Conservation (phyloP, 352 stramenopile genomes). For the Pythium apleroticum region DNA sequence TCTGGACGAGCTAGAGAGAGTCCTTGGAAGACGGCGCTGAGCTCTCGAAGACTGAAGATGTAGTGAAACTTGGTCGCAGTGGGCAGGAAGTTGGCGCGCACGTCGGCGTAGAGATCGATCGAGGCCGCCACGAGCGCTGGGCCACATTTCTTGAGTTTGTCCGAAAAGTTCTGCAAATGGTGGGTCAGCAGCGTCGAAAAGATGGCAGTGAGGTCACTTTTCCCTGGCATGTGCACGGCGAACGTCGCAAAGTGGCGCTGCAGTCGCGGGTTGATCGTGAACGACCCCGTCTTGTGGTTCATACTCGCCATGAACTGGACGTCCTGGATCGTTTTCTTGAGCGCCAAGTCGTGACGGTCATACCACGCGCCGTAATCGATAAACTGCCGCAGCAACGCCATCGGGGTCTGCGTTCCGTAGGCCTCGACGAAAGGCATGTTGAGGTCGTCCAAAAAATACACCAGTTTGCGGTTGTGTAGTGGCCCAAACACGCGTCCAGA, state of each 20-base stretch:
- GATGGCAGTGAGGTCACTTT: constrained; percentile 64
- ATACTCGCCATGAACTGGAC: constrained; percentile 87
- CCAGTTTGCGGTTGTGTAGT: constrained; percentile 68
- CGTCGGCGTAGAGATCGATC: constrained; percentile 78
- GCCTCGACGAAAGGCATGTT: constrained; percentile 88
- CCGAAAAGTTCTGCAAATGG: constrained; percentile 70
- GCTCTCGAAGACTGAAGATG: constrained; percentile 91
- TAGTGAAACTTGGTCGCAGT: constrained; percentile 94
- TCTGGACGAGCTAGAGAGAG: constrained; percentile 69
- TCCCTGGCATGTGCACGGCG: constrained; percentile 62
- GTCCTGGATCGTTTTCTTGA: constrained; percentile 90
- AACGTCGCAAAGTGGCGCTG: constrained; percentile 90
- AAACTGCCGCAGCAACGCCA: constrained; percentile 88
- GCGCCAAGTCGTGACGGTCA: constrained; percentile 80
- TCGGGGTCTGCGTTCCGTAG: constrained; percentile 89
- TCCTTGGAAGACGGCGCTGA: constrained; percentile 87
- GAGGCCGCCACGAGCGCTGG: constrained; percentile 72
- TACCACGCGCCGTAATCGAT: constrained; percentile 93
- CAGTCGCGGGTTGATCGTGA: constrained; percentile 83
- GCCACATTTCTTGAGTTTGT: constrained; percentile 74
- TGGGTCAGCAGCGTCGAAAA: constrained; percentile 67
- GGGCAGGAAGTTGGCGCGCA: constrained; percentile 79
- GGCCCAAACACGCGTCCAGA: constrained; percentile 85
- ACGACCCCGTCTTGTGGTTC: constrained; percentile 91
- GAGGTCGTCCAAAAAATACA: constrained; percentile 91